These are phyloP conservation scores for Dictyostelium capitatum DNA, from an alignment of 78 protist species.

Conservation along the genomic window DNA sequence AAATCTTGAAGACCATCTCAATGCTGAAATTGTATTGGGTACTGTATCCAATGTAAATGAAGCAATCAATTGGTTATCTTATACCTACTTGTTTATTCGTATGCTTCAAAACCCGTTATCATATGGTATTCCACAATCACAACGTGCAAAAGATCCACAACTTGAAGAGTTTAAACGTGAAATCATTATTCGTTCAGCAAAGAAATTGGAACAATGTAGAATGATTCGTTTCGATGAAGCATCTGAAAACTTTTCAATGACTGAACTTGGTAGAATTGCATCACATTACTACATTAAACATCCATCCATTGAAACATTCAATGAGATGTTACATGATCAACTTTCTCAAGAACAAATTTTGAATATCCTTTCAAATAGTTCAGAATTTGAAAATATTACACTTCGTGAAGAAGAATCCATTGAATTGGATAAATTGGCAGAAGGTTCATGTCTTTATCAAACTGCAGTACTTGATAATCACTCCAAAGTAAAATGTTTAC, in stretches of 20 bases:
- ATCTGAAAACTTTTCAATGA: constrained; percentile 82
- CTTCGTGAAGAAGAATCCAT: constrained; percentile 93
- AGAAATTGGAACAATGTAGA: constrained; percentile 77
- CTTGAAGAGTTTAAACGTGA: constrained; percentile 49
- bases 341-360: constrained; percentile 90
- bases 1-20: constrained; percentile 92
- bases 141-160: constrained; percentile 84
- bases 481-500: constrained; percentile 88
- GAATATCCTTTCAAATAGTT: constrained; percentile 71
- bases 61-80: constrained; percentile 97
- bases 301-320: constrained; percentile 88
- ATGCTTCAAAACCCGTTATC: constrained; percentile 94
- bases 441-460: constrained; percentile 12
- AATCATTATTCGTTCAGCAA: constrained; percentile 85
- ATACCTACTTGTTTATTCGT: constrained; percentile 96
- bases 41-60: constrained; percentile 95
- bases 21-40: constrained; percentile 99
- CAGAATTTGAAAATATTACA: constrained; percentile 93
- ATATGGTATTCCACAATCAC: constrained; percentile 91
- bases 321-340: constrained; percentile 45
- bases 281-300: constrained; percentile 95
- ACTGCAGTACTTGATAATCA: not conserved
- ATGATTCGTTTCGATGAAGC: constrained; percentile 93
- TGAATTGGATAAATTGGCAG: constrained; percentile 89
- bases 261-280: constrained; percentile 93